Percentiles rank a stretch among this genome's conserved stretches.
Evolutionary conservation across 257 asterid species (phyloP).

Genomic region (Ballota nigra): DNA sequence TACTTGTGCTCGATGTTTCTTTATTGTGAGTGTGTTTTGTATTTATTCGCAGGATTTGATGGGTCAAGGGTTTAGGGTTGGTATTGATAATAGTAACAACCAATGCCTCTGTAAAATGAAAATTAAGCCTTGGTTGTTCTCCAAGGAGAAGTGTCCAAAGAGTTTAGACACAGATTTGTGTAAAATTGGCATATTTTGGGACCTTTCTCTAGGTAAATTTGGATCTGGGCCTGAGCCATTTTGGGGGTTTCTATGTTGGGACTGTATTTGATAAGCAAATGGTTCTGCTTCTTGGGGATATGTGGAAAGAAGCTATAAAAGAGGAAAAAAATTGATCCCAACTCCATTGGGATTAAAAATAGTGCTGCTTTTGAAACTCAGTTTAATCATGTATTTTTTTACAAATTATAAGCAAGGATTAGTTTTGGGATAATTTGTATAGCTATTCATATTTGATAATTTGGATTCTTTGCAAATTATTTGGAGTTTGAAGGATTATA

Average conservation of each 20-base stretch:
- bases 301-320: constrained; percentile 42
- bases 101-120: constrained; percentile 39
- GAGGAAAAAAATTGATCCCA: constrained; percentile 25
- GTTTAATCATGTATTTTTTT: too few species aligned
- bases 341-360: constrained; percentile 18
- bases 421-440: too few species aligned
- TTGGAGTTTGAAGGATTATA: too few species aligned
- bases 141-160: constrained; percentile 47
- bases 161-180: constrained; percentile 26
- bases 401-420: too few species aligned
- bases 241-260: constrained; percentile 40
- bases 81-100: constrained; percentile 28
- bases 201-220: constrained; percentile 41
- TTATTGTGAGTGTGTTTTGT: constrained; percentile 3
- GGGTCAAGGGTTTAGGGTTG: constrained; percentile 45
- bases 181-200: constrained; percentile 40
- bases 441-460: too few species aligned
- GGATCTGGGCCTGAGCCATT: constrained; percentile 51
- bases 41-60: constrained; percentile 33
- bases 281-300: constrained; percentile 41
- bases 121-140: constrained; percentile 41
- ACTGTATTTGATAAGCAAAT: constrained; percentile 31
- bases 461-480: too few species aligned
- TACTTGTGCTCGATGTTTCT: not conserved
- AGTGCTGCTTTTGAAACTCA: too few species aligned